Percentiles rank a stretch among this genome's conserved stretches.
Evolutionary conservation across 768 basidiomycete species (phyloP).

Genomic region (Lentinula sp.): DNA sequence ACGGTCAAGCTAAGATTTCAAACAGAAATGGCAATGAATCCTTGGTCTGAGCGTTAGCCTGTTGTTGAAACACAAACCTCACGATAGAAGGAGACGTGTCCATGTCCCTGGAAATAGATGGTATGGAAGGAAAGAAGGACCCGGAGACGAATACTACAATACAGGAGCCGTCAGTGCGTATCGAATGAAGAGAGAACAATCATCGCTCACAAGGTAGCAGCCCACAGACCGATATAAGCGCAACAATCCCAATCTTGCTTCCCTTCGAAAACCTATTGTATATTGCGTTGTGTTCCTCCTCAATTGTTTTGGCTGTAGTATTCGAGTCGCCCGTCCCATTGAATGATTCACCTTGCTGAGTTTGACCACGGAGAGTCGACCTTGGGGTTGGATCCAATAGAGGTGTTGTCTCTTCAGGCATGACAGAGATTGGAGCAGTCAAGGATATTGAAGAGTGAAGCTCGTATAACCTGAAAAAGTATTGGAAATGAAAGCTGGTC

Average conservation of each 20-base stretch:
- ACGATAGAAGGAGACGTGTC: slow-evolving; percentile 49
- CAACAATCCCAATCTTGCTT: neutral
- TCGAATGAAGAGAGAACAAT: neutral
- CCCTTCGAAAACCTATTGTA: slow-evolving; percentile 4
- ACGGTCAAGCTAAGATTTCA: neutral
- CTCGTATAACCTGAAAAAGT: no score
- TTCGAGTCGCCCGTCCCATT: neutral
- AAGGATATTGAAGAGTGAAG: neutral
- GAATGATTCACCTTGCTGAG: neutral
- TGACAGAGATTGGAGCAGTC: neutral
- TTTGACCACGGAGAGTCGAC: neutral
- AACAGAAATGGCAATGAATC: neutral
- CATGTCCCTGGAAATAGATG: slow-evolving; percentile 64
- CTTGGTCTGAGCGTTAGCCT: neutral
- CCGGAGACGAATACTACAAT: slow-evolving; percentile 59
- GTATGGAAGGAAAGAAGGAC: slow-evolving; percentile 70
- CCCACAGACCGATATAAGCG: slow-evolving; percentile 5
- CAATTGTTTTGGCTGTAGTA: neutral
- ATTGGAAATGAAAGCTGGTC: no score
- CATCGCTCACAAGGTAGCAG: slow-evolving; percentile 1
- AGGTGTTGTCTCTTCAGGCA: neutral
- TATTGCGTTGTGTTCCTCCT: neutral
- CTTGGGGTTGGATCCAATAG: neutral
- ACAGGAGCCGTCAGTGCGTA: neutral
- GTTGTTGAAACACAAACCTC: slow-evolving; percentile 30